Conservation (phyloP, 164 flowering plant species). For the Magnolia kwangsiensis region DNA sequence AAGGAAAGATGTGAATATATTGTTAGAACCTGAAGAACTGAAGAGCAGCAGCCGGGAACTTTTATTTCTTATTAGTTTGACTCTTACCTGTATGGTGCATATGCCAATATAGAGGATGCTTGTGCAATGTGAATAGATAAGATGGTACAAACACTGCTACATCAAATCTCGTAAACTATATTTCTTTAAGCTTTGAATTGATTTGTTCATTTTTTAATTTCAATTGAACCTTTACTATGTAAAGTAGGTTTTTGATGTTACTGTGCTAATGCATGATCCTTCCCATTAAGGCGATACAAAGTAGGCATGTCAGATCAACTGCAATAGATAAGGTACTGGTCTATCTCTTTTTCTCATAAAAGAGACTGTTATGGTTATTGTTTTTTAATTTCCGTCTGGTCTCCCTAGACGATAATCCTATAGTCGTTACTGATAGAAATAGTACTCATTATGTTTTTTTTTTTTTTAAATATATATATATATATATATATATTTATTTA, state of each 20-base stretch:
- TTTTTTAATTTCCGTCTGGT: not conserved
- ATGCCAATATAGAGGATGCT: conserved; percentile 46
- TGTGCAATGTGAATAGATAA: conserved; percentile 60
- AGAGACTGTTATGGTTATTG: not conserved
- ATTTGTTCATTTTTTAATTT: not conserved
- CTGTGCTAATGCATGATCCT: not conserved
- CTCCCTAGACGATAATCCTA: no score
- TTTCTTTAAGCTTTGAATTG: not conserved
- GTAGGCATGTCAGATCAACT: not conserved
- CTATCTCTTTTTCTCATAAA: not conserved
- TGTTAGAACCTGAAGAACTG: conserved; percentile 23
- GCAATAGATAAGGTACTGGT: not conserved
- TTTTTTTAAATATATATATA: no score
- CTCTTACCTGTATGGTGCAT: conserved; percentile 32
- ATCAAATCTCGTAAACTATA: not conserved
- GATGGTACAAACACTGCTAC: conserved; percentile 42
- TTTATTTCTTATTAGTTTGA: conserved; percentile 30
- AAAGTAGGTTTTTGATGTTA: not conserved
- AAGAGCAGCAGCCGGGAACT: conserved; percentile 17
- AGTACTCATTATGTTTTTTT: not conserved
- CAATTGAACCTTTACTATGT: conserved; percentile 2
- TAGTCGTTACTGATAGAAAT: not conserved
- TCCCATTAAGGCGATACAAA: not conserved
- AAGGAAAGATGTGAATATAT: conserved; percentile 40
- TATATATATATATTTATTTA: no score